Evolutionary conservation across 768 basidiomycete genomes (phyloP).

Genomic region (Asterophora parasitica): DNA sequence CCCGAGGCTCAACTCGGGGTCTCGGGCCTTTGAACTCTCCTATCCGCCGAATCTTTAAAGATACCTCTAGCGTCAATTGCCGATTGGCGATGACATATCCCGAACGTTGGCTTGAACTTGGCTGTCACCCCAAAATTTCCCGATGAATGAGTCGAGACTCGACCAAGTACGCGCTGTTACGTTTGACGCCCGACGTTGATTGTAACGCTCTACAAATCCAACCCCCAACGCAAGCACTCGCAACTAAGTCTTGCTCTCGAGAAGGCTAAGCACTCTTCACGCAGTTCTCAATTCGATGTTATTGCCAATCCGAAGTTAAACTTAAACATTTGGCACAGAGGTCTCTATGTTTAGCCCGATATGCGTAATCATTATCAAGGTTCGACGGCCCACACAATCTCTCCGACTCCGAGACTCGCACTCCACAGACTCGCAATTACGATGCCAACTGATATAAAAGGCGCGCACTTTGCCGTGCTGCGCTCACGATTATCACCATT

Average conservation of each 20-base stretch:
- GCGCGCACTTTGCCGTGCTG: background rate
- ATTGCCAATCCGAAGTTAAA: too few relatives aligned
- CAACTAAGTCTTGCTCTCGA: too few relatives aligned
- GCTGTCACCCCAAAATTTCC: conserved; percentile 1
- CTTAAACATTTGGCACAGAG: background rate
- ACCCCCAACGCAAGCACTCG: background rate
- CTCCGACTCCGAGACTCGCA: conserved; percentile 17
- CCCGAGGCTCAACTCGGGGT: too few relatives aligned
- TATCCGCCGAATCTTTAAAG: too few relatives aligned
- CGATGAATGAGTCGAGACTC: background rate
- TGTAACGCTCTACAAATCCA: conserved; percentile 1
- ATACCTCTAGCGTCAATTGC: too few relatives aligned
- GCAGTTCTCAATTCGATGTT: background rate
- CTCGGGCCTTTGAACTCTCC: too few relatives aligned
- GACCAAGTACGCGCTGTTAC: background rate
- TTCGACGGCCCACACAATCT: conserved; percentile 7
- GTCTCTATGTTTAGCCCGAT: background rate
- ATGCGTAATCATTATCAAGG: conserved; percentile 8
- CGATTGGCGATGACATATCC: background rate
- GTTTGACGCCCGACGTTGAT: background rate
- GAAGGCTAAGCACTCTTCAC: too few relatives aligned
- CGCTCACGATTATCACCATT: background rate
- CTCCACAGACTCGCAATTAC: conserved; percentile 16
- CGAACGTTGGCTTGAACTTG: background rate
- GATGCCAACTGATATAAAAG: conserved; percentile 13